phyloP scores from a whole-genome alignment of 331 rosid species.

The Dryas integrifolia region DNA sequence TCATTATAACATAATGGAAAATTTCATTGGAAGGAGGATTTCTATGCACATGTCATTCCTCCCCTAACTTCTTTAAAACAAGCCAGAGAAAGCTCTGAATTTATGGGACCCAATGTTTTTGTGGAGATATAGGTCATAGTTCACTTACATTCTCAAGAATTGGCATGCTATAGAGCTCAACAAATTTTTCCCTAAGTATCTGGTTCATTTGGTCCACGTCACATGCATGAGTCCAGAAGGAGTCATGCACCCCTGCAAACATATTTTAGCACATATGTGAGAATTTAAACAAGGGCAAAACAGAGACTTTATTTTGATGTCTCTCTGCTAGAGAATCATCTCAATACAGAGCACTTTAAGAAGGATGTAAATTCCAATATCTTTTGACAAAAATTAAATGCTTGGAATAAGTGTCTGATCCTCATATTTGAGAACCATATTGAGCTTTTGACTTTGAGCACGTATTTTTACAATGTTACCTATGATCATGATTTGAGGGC shows the following conservation, averaged over 20 bases:
- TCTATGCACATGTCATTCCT: neutral
- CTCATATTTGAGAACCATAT: neutral
- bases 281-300: neutral
- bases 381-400: neutral
- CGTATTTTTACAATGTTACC: neutral
- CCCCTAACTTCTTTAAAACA: neutral
- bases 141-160: slow-evolving; percentile 76
- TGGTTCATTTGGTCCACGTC: slow-evolving; percentile 72
- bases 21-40: neutral
- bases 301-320: neutral
- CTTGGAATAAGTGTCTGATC: neutral
- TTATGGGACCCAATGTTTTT: neutral
- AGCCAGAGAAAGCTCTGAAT: neutral
- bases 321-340: neutral
- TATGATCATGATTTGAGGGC: neutral
- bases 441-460: neutral
- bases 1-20: slow-evolving; percentile 1
- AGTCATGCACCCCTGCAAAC: slow-evolving; percentile 77
- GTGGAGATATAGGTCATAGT: neutral
- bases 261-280: slow-evolving; percentile 14
- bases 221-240: slow-evolving; percentile 89
- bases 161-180: slow-evolving; percentile 75
- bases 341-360: neutral
- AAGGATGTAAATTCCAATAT: neutral
- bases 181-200: slow-evolving; percentile 68